Conservation (phyloP, 495 filamentous ascomycete genomes). For the Neurospora intermedia region DNA sequence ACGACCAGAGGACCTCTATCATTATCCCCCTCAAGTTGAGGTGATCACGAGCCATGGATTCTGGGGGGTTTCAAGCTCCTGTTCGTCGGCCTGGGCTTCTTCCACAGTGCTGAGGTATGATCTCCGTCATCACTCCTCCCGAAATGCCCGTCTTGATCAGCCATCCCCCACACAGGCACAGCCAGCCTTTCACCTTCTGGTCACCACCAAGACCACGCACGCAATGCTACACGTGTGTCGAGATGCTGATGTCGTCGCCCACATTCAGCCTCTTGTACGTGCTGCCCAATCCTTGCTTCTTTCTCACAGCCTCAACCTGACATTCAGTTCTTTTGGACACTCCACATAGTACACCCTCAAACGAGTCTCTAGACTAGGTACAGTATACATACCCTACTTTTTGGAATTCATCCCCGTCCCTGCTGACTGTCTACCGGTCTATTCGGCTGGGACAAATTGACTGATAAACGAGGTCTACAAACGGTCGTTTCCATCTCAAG, state of each 20-base stretch:
- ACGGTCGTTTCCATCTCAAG: not conserved
- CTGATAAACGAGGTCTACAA: not conserved
- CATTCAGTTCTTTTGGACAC: not conserved
- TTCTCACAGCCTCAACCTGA: not conserved
- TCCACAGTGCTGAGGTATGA: not conserved
- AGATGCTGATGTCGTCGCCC: not conserved
- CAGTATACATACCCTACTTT: not conserved
- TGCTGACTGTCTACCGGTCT: not conserved
- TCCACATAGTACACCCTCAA: not conserved
- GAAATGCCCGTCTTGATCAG: not conserved
- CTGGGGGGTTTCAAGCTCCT: not conserved
- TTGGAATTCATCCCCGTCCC: not conserved
- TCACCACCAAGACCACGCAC: not conserved
- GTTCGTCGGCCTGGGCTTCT: not conserved
- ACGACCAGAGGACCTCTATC: not conserved
- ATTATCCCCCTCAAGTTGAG: not conserved
- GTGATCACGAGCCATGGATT: not conserved
- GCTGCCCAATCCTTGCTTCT: not conserved
- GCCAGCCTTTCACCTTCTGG: not conserved
- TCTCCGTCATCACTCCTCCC: not conserved
- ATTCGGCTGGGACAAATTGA: not conserved
- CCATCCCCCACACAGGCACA: not conserved
- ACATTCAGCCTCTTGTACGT: not conserved
- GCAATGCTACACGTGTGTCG: not conserved
- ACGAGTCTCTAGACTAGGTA: not conserved